Percentiles rank a stretch among this genome's conserved stretches.
These are phyloP conservation scores for Coniochaeta pulveracea DNA, from an alignment of 2,329 filamentous ascomycete species.

Conservation along the genomic window DNA sequence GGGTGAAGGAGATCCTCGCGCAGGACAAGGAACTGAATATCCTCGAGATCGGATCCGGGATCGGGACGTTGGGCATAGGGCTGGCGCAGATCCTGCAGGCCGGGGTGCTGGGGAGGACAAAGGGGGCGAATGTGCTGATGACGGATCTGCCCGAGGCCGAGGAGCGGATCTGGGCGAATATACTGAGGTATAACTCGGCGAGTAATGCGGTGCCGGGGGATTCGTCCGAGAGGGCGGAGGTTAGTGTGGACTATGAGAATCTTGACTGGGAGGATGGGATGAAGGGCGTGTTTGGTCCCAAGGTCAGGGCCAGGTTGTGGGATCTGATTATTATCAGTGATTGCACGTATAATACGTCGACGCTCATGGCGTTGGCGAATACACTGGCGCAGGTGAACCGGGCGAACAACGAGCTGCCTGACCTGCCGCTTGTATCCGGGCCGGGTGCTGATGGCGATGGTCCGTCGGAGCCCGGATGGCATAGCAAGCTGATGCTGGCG, in stretches of 20 bases:
- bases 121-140: slow-evolving; percentile 18
- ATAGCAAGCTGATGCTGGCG: slow-evolving; percentile 36
- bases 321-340: slow-evolving; percentile 45
- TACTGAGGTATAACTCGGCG: slow-evolving; percentile 16
- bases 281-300: slow-evolving; percentile 29
- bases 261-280: slow-evolving; percentile 45
- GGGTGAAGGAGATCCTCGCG: slow-evolving; percentile 18
- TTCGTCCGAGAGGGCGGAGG: slow-evolving; percentile 7
- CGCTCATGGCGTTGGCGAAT: slow-evolving; percentile 38
- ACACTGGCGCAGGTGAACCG: slow-evolving; percentile 38
- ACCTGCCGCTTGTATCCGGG: too few species aligned
- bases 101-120: slow-evolving; percentile 3
- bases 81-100: slow-evolving; percentile 20
- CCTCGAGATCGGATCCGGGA: slow-evolving; percentile 44
- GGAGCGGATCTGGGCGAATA: slow-evolving; percentile 34
- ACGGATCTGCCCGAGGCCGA: slow-evolving; percentile 46
- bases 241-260: slow-evolving; percentile 35
- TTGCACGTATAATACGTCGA: slow-evolving; percentile 51
- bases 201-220: slow-evolving; percentile 4
- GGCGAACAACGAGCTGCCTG: slow-evolving; percentile 7
- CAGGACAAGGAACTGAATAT: slow-evolving; percentile 23
- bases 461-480: slow-evolving; percentile 7
- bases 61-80: slow-evolving; percentile 43
- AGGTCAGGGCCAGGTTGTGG: slow-evolving; percentile 29
- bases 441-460: too few species aligned